Percentiles rank a stretch among this genome's conserved stretches.
These are phyloP conservation scores for Conringia planisiliqua DNA, from an alignment of 345 rosid genomes.

Conservation along the genomic window DNA sequence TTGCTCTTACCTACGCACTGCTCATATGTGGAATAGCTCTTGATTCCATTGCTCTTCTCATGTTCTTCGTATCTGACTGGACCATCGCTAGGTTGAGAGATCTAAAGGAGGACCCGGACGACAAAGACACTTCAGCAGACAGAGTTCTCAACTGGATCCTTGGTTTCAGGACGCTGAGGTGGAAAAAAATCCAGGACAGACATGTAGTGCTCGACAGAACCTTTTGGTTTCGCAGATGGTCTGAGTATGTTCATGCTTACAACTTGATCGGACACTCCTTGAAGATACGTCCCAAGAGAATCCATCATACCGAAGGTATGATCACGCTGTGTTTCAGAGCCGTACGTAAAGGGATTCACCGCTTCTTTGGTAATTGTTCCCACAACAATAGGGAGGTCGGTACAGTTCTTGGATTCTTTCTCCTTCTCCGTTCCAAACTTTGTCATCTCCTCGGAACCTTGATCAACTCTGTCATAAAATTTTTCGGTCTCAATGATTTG, in stretches of 20 bases:
- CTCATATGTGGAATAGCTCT: conserved; percentile 54
- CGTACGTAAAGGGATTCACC: neutral
- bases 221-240: conserved; percentile 49
- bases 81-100: conserved; percentile 28
- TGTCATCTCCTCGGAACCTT: neutral
- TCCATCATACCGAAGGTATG: conserved; percentile 31
- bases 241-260: conserved; percentile 40
- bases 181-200: conserved; percentile 11
- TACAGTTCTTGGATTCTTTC: neutral
- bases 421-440: neutral
- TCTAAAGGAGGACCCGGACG: conserved; percentile 8
- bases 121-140: conserved; percentile 3
- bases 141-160: conserved; percentile 19
- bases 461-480: neutral
- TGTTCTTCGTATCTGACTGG: conserved; percentile 64
- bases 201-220: conserved; percentile 33
- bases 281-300: conserved; percentile 27
- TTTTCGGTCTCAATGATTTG: conserved; percentile 27
- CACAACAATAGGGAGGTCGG: neutral
- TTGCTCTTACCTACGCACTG: conserved; percentile 52
- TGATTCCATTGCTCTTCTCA: conserved; percentile 43
- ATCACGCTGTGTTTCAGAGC: neutral
- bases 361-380: neutral
- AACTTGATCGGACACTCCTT: conserved; percentile 54
- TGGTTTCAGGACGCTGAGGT: conserved; percentile 15